Conservation (phyloP, 2,329 filamentous ascomycete genomes). For the Apiospora phragmitis region DNA sequence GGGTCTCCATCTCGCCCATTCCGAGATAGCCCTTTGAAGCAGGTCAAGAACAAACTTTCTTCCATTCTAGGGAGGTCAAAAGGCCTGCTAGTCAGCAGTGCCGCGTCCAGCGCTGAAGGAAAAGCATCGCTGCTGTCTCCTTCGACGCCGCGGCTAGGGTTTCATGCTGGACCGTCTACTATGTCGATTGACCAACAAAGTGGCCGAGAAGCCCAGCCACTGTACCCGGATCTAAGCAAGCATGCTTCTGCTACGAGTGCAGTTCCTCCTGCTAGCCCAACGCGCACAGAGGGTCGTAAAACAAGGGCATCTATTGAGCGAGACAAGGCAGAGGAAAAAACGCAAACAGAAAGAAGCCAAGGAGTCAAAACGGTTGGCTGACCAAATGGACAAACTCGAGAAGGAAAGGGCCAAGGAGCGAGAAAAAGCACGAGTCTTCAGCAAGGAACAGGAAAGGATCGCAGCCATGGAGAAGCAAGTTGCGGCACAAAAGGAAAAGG, state of each 20-base stretch:
- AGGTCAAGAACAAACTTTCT: constrained; percentile 89
- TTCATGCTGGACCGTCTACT: constrained; percentile 46
- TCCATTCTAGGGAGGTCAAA: constrained; percentile 88
- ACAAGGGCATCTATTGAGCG: constrained; percentile 61
- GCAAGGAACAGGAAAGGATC: constrained; percentile 56
- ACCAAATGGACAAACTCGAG: constrained; percentile 63
- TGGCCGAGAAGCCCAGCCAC: constrained; percentile 33
- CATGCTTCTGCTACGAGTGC: constrained; percentile 34
- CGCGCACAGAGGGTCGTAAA: constrained; percentile 44
- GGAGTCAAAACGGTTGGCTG: constrained; percentile 61
- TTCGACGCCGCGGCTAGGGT: constrained; percentile 46
- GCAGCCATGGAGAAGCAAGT: constrained; percentile 55
- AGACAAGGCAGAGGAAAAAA: constrained; percentile 62
- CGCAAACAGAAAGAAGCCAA: constrained; percentile 61
- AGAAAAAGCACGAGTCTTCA: constrained; percentile 63
- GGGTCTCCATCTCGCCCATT: constrained; percentile 55
- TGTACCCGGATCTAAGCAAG: constrained; percentile 49
- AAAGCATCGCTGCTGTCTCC: constrained; percentile 60
- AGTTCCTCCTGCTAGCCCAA: constrained; percentile 40
- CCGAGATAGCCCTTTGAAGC: constrained; percentile 78
- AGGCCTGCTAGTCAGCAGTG: constrained; percentile 79
- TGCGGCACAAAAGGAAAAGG: constrained; percentile 54
- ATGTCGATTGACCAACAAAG: constrained; percentile 43
- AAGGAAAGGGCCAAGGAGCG: constrained; percentile 70
- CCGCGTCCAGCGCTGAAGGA: constrained; percentile 61